Percentiles rank a stretch among this genome's conserved stretches.
These are phyloP conservation scores for Globisporangium cystogenes DNA, from an alignment of 352 stramenopile genomes.

Conservation along the genomic window DNA sequence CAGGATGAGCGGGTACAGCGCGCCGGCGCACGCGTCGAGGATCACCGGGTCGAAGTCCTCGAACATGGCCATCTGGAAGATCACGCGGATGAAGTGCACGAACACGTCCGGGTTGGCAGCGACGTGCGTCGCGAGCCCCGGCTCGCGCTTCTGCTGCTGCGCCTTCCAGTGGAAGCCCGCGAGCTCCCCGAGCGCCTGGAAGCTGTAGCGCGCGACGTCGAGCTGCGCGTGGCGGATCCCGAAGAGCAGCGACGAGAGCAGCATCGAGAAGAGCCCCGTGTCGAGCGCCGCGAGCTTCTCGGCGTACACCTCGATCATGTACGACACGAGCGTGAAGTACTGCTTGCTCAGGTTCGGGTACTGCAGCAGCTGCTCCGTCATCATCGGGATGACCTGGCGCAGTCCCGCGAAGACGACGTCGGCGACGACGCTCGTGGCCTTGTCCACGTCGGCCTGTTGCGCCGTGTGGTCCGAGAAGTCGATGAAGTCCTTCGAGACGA, in stretches of 20 bases:
- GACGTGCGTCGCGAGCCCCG: slow-evolving; percentile 40
- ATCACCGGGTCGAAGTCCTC: slow-evolving; percentile 75
- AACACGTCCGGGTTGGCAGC: slow-evolving; percentile 56
- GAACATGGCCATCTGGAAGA: slow-evolving; percentile 76
- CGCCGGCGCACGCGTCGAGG: slow-evolving; percentile 58
- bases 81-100: slow-evolving; percentile 64
- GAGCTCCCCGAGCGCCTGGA: slow-evolving; percentile 76
- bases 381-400: slow-evolving; percentile 84
- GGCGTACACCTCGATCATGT: slow-evolving; percentile 84
- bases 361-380: slow-evolving; percentile 85
- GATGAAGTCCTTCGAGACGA: slow-evolving; percentile 83
- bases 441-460: slow-evolving; percentile 46
- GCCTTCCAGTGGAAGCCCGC: slow-evolving; percentile 68
- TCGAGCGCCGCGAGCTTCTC: slow-evolving; percentile 66
- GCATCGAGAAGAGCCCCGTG: slow-evolving; percentile 63
- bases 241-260: slow-evolving; percentile 69
- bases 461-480: slow-evolving; percentile 77
- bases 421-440: slow-evolving; percentile 60
- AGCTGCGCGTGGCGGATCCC: slow-evolving; percentile 69
- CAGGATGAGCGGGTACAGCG: slow-evolving; percentile 78
- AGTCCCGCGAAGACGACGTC: slow-evolving; percentile 88
- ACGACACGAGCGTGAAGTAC: slow-evolving; percentile 87
- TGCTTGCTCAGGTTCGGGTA: slow-evolving; percentile 84
- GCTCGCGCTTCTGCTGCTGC: slow-evolving; percentile 33
- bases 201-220: slow-evolving; percentile 77